These are phyloP conservation scores for Vigna radiata DNA, from an alignment of 306 rosid genomes.

Conservation along the genomic window DNA sequence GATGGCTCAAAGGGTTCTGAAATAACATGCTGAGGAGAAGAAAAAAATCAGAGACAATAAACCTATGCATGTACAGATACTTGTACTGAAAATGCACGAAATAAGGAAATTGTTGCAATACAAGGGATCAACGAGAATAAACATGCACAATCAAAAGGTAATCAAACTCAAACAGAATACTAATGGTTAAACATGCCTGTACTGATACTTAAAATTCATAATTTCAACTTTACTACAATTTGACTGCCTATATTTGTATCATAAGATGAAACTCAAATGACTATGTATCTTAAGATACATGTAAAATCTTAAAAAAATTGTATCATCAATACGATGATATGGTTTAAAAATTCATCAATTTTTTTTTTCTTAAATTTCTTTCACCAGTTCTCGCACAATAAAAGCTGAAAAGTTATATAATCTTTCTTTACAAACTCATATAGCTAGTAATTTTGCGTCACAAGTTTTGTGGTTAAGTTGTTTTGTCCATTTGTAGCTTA, in stretches of 20 bases:
- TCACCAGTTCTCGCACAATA: background rate
- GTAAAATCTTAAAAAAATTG: background rate
- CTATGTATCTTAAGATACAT: no score
- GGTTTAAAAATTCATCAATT: background rate
- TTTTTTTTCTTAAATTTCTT: background rate
- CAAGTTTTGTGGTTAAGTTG: background rate
- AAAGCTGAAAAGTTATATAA: background rate
- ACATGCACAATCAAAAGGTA: background rate
- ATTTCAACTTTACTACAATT: background rate
- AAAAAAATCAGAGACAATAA: constrained; percentile 47
- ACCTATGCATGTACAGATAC: constrained; percentile 7
- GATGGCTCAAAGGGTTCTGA: constrained; percentile 94
- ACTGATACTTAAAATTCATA: background rate
- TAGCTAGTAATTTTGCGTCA: background rate
- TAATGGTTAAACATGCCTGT: background rate
- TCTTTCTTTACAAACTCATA: background rate
- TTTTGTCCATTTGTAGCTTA: background rate
- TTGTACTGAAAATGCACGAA: constrained; percentile 10
- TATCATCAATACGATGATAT: background rate
- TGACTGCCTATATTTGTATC: background rate
- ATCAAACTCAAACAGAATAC: no score
- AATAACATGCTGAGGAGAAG: constrained; percentile 72
- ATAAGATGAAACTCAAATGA: background rate
- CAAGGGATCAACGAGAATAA: constrained; percentile 20
- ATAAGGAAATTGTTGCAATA: constrained; percentile 15